Percentiles rank a stretch among this genome's conserved stretches.
Conservation (phyloP, 164 flowering plant genomes). For the Liriodendron chinense region DNA sequence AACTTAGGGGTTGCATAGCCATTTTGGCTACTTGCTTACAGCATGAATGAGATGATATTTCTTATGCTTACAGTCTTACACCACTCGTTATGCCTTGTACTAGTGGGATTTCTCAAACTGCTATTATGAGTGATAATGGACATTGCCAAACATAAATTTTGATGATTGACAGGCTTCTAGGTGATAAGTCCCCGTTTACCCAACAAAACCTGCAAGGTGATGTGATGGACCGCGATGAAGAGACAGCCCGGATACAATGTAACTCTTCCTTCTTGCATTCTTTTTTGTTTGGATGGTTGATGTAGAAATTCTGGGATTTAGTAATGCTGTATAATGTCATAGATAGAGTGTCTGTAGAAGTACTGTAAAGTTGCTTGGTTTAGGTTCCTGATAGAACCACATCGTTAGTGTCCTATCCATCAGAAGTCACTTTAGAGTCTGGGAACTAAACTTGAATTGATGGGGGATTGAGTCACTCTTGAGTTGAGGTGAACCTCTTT, state of each 20-base stretch:
- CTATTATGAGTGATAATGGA: not conserved
- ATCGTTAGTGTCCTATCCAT: too few species aligned
- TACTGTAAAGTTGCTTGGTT: not conserved
- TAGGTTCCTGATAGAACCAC: not conserved
- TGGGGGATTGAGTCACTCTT: not conserved
- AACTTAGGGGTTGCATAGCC: too few species aligned
- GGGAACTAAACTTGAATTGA: not conserved
- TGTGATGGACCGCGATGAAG: conserved; percentile 86
- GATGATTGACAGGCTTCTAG: conserved; percentile 58
- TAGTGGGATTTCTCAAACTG: not conserved
- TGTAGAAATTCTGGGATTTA: not conserved
- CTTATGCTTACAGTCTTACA: not conserved
- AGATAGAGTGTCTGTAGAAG: not conserved
- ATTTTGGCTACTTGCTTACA: too few species aligned
- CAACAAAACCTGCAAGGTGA: conserved; percentile 82
- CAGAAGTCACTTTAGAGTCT: not conserved
- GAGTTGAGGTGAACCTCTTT: not conserved
- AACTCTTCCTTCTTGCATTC: conserved; percentile 1
- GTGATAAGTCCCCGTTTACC: conserved; percentile 91
- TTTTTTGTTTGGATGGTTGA: too few species aligned
- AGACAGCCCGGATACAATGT: conserved; percentile 91
- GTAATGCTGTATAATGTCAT: not conserved
- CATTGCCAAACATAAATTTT: not conserved
- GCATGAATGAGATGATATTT: too few species aligned
- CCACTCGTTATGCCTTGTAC: not conserved